Evolutionary conservation across 306 rosid genomes (phyloP).

Genomic region (Phaseolus lunatus): DNA sequence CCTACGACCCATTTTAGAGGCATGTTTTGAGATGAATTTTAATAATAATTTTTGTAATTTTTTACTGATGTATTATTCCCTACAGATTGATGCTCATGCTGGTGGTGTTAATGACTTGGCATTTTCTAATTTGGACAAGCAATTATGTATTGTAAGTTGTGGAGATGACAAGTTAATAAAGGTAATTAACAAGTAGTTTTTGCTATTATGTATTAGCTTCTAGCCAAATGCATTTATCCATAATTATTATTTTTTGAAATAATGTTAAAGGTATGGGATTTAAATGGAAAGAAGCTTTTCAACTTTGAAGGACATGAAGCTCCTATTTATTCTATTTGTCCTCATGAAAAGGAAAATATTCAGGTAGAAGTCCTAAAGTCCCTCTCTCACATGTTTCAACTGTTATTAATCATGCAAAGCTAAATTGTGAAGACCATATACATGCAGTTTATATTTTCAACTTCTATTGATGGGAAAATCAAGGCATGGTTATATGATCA

Average conservation of each 20-base stretch:
- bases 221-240: neutral
- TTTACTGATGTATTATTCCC: slow-evolving; percentile 12
- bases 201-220: neutral
- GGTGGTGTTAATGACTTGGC: slow-evolving; percentile 83
- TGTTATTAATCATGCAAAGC: too few species aligned
- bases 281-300: slow-evolving; percentile 60
- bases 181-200: slow-evolving; percentile 53
- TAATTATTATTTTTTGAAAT: neutral
- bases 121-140: slow-evolving; percentile 65
- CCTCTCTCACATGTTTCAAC: neutral
- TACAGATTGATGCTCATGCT: slow-evolving; percentile 73
- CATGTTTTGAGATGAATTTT: slow-evolving; percentile 24
- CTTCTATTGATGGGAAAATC: slow-evolving; percentile 78
- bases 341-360: slow-evolving; percentile 69
- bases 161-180: slow-evolving; percentile 84
- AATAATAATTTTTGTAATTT: slow-evolving; percentile 29
- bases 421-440: too few species aligned
- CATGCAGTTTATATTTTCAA: slow-evolving; percentile 76
- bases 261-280: slow-evolving; percentile 79
- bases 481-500: slow-evolving; percentile 79
- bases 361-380: slow-evolving; percentile 55
- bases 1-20: slow-evolving; percentile 64
- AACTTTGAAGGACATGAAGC: slow-evolving; percentile 82
- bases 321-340: slow-evolving; percentile 78
- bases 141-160: slow-evolving; percentile 67